These are phyloP conservation scores for Tilletia walkeri DNA, from an alignment of 1,284 basidiomycete genomes.

Conservation along the genomic window DNA sequence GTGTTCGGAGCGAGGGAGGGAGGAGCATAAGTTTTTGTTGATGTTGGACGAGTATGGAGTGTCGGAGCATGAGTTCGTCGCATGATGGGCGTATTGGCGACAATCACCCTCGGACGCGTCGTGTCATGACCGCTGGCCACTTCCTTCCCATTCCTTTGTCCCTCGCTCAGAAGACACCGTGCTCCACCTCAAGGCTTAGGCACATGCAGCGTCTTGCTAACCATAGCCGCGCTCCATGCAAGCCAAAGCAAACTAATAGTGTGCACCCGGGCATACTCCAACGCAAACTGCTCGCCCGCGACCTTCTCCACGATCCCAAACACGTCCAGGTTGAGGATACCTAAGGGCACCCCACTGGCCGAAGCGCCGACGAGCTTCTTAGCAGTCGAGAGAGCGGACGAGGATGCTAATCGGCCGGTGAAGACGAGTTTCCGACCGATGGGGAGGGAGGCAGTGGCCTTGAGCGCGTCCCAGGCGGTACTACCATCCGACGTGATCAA, in stretches of 20 bases:
- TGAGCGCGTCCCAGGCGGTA: conserved; percentile 30
- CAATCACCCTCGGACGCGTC: too few species aligned
- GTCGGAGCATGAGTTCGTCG: too few species aligned
- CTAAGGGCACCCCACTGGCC: conserved; percentile 58
- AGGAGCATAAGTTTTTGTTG: too few species aligned
- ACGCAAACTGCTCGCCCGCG: not conserved
- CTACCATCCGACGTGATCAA: conserved; percentile 23
- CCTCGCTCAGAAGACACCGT: too few species aligned
- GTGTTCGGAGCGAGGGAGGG: too few species aligned
- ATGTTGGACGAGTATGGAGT: too few species aligned
- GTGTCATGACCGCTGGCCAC: too few species aligned
- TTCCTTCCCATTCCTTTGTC: too few species aligned
- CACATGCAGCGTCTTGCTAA: conserved; percentile 51
- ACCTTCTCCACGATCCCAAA: conserved; percentile 10
- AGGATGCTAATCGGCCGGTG: conserved; percentile 52
- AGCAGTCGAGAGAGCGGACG: conserved; percentile 92
- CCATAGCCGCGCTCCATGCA: conserved; percentile 49
- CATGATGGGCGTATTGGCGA: too few species aligned
- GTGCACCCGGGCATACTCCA: conserved; percentile 31
- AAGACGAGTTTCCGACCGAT: conserved; percentile 20
- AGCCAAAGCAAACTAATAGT: conserved; percentile 44
- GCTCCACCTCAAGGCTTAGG: conserved; percentile 43
- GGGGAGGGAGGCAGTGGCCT: conserved; percentile 27
- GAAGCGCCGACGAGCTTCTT: conserved; percentile 59
- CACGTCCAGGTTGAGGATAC: conserved; percentile 10